Base-by-base conservation (phyloP, 768 basidiomycete species). In the Trametes gibbosa region DNA sequence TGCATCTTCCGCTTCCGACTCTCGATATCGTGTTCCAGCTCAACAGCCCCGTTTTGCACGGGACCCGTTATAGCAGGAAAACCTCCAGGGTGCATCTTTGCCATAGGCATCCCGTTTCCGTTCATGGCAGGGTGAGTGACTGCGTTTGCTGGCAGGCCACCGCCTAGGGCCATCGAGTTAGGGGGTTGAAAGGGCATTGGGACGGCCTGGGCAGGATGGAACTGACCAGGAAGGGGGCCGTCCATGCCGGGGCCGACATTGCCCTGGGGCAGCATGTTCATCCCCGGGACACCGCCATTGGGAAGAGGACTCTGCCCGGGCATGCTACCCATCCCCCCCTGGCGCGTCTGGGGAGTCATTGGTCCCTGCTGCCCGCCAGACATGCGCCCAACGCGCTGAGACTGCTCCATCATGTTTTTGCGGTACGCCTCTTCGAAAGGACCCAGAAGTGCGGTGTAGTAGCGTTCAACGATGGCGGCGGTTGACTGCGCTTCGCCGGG, bases 351-450 rank as follows among this genome's bases (percentile, higher is more conserved):
- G 17, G 61, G 49, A 32, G 51, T 61, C 45, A 65, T 57, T 3
- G 17, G 48, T 13, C 64, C 60, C 49, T 63, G 70, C 35, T 58
- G 63, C 10, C 53, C 65, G 39, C 58, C 62, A 27, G 64, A 64
- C 14, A 66, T 66, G 55, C 76, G 72, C 62, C 73, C 73, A 41
- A 69, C 64, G 63, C 72, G 82, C 77, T 81, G 82, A 61, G 83
- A 85, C 53, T 84, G 76, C 35, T 85, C 85, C 56, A 79, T 79
- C 42, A 85, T 47, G 64, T 83, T 89, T 61, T 79, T 83, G 70
- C 81, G 81, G 69, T 86, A 88, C 29, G 75, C 70, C 34, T 89
- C 86, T 72, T 93, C 91, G 65, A 92, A 90, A 2, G 89, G 87
- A 39, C 76, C 74, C 23, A 92, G 74, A 57, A 93, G 76, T 16